A percentile compares a stretch with the other conserved stretches of the same genome.
Conservation (phyloP, 495 filamentous ascomycete genomes). For the Melanomma pulvis-pyrius region DNA sequence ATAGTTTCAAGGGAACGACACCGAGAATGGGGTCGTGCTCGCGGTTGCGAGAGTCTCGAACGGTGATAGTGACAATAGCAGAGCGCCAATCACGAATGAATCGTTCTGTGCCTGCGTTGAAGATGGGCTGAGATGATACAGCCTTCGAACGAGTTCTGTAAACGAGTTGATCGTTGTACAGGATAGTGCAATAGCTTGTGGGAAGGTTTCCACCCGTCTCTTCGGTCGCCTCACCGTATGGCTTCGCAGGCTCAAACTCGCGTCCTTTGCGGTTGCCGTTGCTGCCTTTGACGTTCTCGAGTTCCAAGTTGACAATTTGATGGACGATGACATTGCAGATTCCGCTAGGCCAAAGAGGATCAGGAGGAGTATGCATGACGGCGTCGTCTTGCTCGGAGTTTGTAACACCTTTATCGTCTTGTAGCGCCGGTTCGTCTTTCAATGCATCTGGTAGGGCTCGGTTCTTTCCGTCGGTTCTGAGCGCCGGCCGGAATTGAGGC, state of each 20-base stretch:
- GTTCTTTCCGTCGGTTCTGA: slow-evolving; percentile 85
- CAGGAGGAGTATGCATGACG: slow-evolving; percentile 85
- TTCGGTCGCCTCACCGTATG: slow-evolving; percentile 81
- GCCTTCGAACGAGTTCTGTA: slow-evolving; percentile 92
- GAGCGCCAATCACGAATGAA: slow-evolving; percentile 96
- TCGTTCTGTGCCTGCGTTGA: slow-evolving; percentile 91
- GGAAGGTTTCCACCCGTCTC: slow-evolving; percentile 78
- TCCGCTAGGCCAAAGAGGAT: slow-evolving; percentile 91
- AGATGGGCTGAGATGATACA: slow-evolving; percentile 90
- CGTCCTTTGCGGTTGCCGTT: slow-evolving; percentile 70
- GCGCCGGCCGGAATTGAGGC: slow-evolving; percentile 76
- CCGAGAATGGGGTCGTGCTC: slow-evolving; percentile 95
- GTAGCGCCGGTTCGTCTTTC: slow-evolving; percentile 72
- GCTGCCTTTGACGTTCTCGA: slow-evolving; percentile 77
- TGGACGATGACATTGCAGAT: slow-evolving; percentile 83
- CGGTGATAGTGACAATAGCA: slow-evolving; percentile 79
- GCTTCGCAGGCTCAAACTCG: slow-evolving; percentile 87
- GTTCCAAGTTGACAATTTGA: slow-evolving; percentile 91
- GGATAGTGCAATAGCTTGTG: slow-evolving; percentile 87
- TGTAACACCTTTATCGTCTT: slow-evolving; percentile 85
- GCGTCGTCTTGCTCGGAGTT: slow-evolving; percentile 77
- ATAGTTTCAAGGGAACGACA: slow-evolving; percentile 82
- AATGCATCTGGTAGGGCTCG: slow-evolving; percentile 70
- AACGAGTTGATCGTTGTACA: slow-evolving; percentile 85
- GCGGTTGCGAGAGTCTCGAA: slow-evolving; percentile 82